A percentile compares a stretch with the other conserved stretches of the same genome.
phyloP scores from a whole-genome alignment of 768 basidiomycete genomes.

The Pulveroboletus sp. region DNA sequence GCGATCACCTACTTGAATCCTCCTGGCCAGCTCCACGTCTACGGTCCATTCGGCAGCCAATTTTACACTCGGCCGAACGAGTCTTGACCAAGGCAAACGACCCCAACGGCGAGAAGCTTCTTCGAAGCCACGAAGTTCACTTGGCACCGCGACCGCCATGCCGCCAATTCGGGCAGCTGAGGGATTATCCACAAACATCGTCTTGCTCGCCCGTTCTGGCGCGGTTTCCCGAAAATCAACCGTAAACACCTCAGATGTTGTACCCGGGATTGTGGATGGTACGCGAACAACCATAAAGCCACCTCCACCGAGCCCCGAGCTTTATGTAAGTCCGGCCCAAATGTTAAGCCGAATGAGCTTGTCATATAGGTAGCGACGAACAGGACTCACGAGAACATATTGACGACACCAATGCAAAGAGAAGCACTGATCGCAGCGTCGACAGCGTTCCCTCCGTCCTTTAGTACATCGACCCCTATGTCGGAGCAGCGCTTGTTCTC shows the following conservation, averaged over 20 bases:
- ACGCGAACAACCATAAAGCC: slow-evolving; percentile 83
- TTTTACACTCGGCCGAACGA: slow-evolving; percentile 70
- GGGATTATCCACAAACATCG: slow-evolving; percentile 69
- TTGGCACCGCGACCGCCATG: slow-evolving; percentile 83
- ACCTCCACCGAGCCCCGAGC: slow-evolving; percentile 83
- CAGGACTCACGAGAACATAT: slow-evolving; percentile 78
- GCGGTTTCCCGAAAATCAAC: slow-evolving; percentile 90
- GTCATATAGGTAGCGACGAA: neutral
- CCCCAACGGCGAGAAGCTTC: slow-evolving; percentile 85
- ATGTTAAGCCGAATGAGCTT: slow-evolving; percentile 2
- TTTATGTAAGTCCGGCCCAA: slow-evolving; percentile 21
- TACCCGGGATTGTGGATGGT: slow-evolving; percentile 44
- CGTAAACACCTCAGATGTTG: slow-evolving; percentile 55
- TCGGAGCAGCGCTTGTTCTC: slow-evolving; percentile 85
- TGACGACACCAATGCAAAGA: slow-evolving; percentile 77
- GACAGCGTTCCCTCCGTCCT: slow-evolving; percentile 85
- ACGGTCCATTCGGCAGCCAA: slow-evolving; percentile 81
- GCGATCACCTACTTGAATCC: slow-evolving; percentile 54
- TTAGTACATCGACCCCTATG: slow-evolving; percentile 72
- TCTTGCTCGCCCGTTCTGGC: slow-evolving; percentile 62
- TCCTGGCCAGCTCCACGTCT: slow-evolving; percentile 65
- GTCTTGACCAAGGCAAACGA: slow-evolving; percentile 65
- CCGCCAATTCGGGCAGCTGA: slow-evolving; percentile 64
- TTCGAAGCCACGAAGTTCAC: slow-evolving; percentile 83
- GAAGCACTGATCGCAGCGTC: slow-evolving; percentile 81